Base-by-base conservation (phyloP, 306 rosid species). In the Pterocarpus santalinus region DNA sequence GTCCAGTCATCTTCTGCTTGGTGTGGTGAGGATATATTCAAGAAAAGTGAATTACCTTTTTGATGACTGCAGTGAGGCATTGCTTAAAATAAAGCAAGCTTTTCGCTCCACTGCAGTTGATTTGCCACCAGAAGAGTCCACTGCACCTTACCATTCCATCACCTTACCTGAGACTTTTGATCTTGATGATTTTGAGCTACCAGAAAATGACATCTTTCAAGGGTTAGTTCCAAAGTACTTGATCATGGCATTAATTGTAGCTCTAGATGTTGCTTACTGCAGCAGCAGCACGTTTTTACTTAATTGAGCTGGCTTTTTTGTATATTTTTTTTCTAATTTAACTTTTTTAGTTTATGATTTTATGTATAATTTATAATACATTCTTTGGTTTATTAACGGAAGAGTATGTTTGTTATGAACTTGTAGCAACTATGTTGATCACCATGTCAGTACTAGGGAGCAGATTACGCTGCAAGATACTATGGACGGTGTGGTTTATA, bases 1-100 rank as follows among this genome's bases (percentile, higher is more conserved):
- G 91, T 96, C 99, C 85, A 96, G 99, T 85, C 99, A 96, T 92
- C 99, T 96, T 69, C 90, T 96, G 76, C 98, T 96, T 86, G 99
- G 99, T 78, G 99, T 96, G 76, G 99, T 96, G 85, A 92, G 99
- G 91, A 96, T 96, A 74, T 96, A 96, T 83, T 96, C 99, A 74
- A 90, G 99, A 85, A 96, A 96, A 97, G 99, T 96, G 86, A 92
- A 89, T 88, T 96, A 96, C 95, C 97, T 96, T 69, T 96, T 96
- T 55, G 99, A 96, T 82, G 99, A 96, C 89, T 96, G 99, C 85
- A 96, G 99, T 62, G 99, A 96, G 90, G 98, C 99, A 72, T 85
- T 96, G 97, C 99, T 96, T 75, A 96, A 96, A 94, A 66, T 96
- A 87, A 96, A 96, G 92, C 99, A 96, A 88, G 99, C 99, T 70